These are phyloP conservation scores for Cyberlindnera petersonii DNA, from an alignment of 805 yeast species.

Conservation along the genomic window DNA sequence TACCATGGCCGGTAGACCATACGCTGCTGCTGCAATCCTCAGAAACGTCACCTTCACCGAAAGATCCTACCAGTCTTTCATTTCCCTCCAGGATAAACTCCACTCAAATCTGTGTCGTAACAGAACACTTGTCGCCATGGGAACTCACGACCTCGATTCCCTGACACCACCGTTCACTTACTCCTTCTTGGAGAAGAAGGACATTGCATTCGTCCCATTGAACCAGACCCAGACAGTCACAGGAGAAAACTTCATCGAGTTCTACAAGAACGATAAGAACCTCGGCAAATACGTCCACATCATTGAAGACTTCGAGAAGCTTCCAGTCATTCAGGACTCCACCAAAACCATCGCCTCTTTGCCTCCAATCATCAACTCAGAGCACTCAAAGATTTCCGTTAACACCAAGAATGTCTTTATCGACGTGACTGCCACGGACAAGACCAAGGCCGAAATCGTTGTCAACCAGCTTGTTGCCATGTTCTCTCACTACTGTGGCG, in stretches of 20 bases:
- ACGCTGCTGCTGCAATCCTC: conserved; percentile 91
- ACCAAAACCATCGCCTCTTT: conserved; percentile 76
- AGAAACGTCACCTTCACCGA: conserved; percentile 79
- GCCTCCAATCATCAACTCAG: conserved; percentile 96
- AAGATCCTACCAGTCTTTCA: conserved; percentile 89
- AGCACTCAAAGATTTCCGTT: conserved; percentile 81
- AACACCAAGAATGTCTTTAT: conserved; percentile 85
- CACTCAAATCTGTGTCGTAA: conserved; percentile 95
- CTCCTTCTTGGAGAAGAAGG: conserved; percentile 77
- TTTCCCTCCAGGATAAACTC: conserved; percentile 91
- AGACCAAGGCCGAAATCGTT: conserved; percentile 89
- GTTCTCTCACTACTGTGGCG: conserved; percentile 85
- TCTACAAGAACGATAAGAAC: conserved; percentile 87
- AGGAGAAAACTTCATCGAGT: conserved; percentile 79
- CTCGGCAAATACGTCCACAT: conserved; percentile 85
- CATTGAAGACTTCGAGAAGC: conserved; percentile 82
- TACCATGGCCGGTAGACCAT: conserved; percentile 77
- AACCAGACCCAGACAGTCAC: conserved; percentile 66
- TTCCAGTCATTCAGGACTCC: conserved; percentile 84
- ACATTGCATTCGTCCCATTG: conserved; percentile 70
- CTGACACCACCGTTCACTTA: conserved; percentile 80
- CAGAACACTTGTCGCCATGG: conserved; percentile 96
- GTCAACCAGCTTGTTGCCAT: conserved; percentile 89
- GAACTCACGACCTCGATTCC: conserved; percentile 91
- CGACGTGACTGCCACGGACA: conserved; percentile 94